These are phyloP conservation scores for Passiflora organensis DNA, from an alignment of 345 rosid genomes.

Conservation along the genomic window DNA sequence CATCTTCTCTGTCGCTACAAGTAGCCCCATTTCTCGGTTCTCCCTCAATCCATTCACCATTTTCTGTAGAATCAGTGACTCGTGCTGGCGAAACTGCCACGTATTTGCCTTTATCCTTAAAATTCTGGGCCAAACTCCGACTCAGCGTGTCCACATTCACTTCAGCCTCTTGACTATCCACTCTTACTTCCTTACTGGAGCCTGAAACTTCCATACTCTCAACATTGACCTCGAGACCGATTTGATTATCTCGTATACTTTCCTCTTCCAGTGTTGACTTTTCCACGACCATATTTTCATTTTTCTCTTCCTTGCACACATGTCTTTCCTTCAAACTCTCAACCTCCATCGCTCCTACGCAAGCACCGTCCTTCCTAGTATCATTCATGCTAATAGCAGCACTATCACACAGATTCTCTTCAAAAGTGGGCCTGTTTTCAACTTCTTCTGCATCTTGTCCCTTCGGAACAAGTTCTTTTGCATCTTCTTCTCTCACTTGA, in stretches of 20 bases:
- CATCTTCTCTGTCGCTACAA: conserved; percentile 35
- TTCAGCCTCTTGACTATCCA: conserved; percentile 20
- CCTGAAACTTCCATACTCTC: conserved; percentile 29
- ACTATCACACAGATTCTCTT: conserved; percentile 19
- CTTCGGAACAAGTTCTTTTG: conserved; percentile 21
- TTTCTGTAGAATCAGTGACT: conserved; percentile 32
- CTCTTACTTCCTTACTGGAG: conserved; percentile 29
- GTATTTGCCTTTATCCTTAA: conserved; percentile 64
- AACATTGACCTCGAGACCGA: conserved; percentile 36
- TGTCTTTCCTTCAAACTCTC: conserved; percentile 23
- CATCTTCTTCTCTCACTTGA: conserved; percentile 18
- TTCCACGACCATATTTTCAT: conserved; percentile 23
- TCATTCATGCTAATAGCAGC: conserved; percentile 16
- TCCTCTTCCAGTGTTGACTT: conserved; percentile 31
- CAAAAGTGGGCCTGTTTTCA: conserved; percentile 28
- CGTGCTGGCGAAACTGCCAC: conserved; percentile 39
- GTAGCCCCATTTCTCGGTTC: conserved; percentile 32
- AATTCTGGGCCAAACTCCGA: conserved; percentile 24
- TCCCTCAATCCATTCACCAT: conserved; percentile 36
- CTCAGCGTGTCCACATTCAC: conserved; percentile 22
- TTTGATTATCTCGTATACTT: conserved; percentile 26
- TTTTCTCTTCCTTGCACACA: conserved; percentile 29
- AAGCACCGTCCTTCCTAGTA: conserved; percentile 11
- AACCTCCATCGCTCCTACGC: conserved; percentile 21
- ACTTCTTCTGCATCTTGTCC: conserved; percentile 28